Evolutionary conservation across 2,329 filamentous ascomycete species (phyloP), one percentile per base, ranked within the genome.

Genomic region (Fusarium torulosum): DNA sequence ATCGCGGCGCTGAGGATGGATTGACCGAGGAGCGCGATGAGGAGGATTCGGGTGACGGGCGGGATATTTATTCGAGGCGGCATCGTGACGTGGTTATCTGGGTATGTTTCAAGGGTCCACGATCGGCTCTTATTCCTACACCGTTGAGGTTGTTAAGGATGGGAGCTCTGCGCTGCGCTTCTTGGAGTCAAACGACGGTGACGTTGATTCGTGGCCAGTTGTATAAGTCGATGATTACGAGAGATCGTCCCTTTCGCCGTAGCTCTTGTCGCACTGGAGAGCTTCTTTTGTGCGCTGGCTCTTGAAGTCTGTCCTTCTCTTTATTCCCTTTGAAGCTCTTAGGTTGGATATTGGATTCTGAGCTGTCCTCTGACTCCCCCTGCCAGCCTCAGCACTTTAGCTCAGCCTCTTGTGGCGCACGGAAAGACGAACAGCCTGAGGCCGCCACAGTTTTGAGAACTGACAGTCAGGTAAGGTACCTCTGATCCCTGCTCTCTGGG

Each of bases 51-150:
- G 46, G 96, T 98, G 71, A 97, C 88, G 29, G 96, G 95, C 62
- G 96, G 96, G 67, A 98, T 90, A 76, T 96, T 97, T 81, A 97
- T 86, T 83, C 95, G 90, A 53, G 90, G 86, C 74, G 92, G 86
- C 93, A 97, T 91, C 76, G 74, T 79, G 79, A 72, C n/a, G 33
- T 62, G 33, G 13, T 23, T 63, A 57, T 59, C 23, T 52, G 46
- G 47, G 50, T 37, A n/a, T 19, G 17, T 51, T 40, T 40, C 31
- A 51, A 37, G 40, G 52, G 43, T 47, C 27, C 46, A 47, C 42
- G 43, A 37, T 57, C 37, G 51, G 58, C 42, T 53, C 43, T 64
- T 60, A 44, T 52, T 44, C 42, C 38, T 31, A 63, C 50, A 37
- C 54, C 27, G 57, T 42, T 33, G 52, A 56, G 33, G 51, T 40